These are phyloP conservation scores for Boechera stricta DNA, from an alignment of 345 rosid genomes.

Conservation along the genomic window DNA sequence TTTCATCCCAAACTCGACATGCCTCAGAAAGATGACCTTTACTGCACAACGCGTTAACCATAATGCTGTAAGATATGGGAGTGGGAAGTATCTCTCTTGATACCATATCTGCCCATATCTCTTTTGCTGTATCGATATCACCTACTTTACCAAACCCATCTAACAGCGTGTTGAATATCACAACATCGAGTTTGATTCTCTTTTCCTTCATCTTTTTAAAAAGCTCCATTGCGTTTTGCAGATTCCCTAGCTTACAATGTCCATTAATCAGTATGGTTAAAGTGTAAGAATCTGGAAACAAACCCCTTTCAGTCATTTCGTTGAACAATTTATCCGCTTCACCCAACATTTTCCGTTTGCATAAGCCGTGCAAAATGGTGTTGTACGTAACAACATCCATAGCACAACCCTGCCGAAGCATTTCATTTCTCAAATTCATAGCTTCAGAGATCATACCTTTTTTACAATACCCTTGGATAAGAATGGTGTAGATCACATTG, in stretches of 20 bases:
- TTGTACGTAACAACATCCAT: constrained; percentile 84
- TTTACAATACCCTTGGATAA: constrained; percentile 76
- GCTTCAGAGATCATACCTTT: constrained; percentile 63
- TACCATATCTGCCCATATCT: constrained; percentile 69
- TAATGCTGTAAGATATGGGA: constrained; percentile 66
- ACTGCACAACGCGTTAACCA: constrained; percentile 73
- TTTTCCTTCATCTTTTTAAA: constrained; percentile 62
- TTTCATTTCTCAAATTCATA: constrained; percentile 67
- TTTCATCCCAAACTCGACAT: constrained; percentile 77
- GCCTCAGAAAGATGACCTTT: constrained; percentile 61
- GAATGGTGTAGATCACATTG: constrained; percentile 71
- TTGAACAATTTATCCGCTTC: constrained; percentile 69
- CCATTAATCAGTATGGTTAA: constrained; percentile 77
- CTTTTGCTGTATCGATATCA: constrained; percentile 64
- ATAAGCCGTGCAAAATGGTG: constrained; percentile 71
- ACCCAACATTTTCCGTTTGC: constrained; percentile 66
- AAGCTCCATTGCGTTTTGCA: constrained; percentile 58
- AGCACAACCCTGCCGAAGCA: constrained; percentile 68
- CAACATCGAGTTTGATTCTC: constrained; percentile 71
- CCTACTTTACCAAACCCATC: constrained; percentile 81
- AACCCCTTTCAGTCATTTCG: constrained; percentile 69
- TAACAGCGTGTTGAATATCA: constrained; percentile 76
- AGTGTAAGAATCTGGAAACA: constrained; percentile 75
- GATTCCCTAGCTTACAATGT: constrained; percentile 78
- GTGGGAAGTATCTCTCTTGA: constrained; percentile 56